Conservation (phyloP, 2,329 filamentous ascomycete species). For the Ceratocystis albifundus region DNA sequence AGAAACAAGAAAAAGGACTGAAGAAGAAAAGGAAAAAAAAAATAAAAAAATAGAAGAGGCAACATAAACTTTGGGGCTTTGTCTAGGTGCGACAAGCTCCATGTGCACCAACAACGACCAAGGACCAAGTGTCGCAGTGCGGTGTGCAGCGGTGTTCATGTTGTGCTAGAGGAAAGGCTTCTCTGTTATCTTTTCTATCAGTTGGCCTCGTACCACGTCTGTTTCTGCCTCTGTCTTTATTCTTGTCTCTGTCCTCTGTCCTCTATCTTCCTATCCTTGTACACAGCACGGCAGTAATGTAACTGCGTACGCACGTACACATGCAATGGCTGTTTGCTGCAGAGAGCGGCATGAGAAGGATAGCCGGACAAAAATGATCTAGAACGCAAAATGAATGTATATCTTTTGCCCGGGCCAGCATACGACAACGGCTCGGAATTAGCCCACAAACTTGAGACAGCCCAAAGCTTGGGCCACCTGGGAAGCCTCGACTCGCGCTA, state of each 20-base stretch:
- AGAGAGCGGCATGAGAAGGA: not conserved
- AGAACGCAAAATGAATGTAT: not conserved
- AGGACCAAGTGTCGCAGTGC: no score
- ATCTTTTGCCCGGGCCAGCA: not conserved
- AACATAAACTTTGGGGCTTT: not conserved
- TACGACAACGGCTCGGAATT: not conserved
- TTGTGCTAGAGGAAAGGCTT: conserved; percentile 1
- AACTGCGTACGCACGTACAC: not conserved
- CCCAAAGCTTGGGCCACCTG: conserved; percentile 4
- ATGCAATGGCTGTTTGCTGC: not conserved
- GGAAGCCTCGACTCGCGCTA: not conserved
- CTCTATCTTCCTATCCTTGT: no score
- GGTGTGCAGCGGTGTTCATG: not conserved
- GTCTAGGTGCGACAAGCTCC: not conserved
- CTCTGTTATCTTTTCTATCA: not conserved
- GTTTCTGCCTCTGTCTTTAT: not conserved
- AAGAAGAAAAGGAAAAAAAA: not conserved
- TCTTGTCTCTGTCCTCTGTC: no score
- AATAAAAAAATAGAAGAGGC: not conserved
- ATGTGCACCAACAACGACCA: no score
- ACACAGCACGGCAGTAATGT: no score
- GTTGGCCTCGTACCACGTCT: conserved; percentile 9
- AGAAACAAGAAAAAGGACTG: conserved; percentile 9
- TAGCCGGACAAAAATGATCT: not conserved
- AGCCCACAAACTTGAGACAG: conserved; percentile 1